These are phyloP conservation scores for Candida maltosa DNA, from an alignment of 805 yeast genomes.

Conservation along the genomic window DNA sequence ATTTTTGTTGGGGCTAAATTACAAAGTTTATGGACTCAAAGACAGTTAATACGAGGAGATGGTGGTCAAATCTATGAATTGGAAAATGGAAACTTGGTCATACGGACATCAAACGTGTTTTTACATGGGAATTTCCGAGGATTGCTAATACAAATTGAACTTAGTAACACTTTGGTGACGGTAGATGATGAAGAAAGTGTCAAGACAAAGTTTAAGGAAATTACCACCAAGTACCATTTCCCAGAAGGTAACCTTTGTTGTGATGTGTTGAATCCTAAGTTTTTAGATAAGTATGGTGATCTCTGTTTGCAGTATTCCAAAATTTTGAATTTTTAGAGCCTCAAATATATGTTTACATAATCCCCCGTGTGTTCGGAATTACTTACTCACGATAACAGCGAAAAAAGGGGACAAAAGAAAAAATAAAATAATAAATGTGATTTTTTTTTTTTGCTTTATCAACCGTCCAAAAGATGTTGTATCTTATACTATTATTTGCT, in stretches of 20 bases:
- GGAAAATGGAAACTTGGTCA: constrained; percentile 46
- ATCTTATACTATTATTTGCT: too few relatives aligned
- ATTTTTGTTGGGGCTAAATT: constrained; percentile 52
- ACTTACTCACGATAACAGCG: too few relatives aligned
- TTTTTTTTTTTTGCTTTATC: too few relatives aligned
- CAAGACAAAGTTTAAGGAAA: constrained; percentile 19
- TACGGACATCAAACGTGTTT: constrained; percentile 68
- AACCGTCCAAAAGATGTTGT: too few relatives aligned
- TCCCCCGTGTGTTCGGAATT: too few relatives aligned
- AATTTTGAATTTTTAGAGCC: constrained; percentile 36
- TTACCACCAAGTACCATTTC: constrained; percentile 30
- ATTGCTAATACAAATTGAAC: constrained; percentile 57
- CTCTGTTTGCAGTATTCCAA: constrained; percentile 40
- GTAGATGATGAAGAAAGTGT: constrained; percentile 11
- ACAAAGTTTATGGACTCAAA: constrained; percentile 64
- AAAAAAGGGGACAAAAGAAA: too few relatives aligned
- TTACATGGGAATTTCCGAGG: constrained; percentile 76
- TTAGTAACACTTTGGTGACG: constrained; percentile 16
- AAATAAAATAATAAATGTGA: too few relatives aligned
- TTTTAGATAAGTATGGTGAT: constrained; percentile 34
- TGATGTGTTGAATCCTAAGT: constrained; percentile 23
- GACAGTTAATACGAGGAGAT: constrained; percentile 72
- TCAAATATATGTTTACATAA: too few relatives aligned
- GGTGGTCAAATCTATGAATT: constrained; percentile 67
- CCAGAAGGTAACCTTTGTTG: constrained; percentile 37